Evolutionary conservation across 2,329 filamentous ascomycete genomes (phyloP), one percentile per base, ranked within the genome.

Genomic region (Fonsecaea multimorphosa): DNA sequence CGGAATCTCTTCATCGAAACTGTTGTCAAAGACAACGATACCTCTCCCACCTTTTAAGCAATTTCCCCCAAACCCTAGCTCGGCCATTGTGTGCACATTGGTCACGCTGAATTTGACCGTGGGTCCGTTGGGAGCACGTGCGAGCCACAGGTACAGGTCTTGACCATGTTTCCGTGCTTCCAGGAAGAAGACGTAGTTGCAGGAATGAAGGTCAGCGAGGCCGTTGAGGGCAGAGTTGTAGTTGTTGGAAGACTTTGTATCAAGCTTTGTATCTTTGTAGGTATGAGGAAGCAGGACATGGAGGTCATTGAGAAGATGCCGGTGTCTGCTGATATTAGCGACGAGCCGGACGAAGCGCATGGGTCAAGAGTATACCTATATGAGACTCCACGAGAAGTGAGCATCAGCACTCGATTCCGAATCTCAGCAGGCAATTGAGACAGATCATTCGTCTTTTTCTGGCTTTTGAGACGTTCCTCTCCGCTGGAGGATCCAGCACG

Each of bases 1-100:
- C 3, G 74, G 74, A 70, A 97, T 84, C 69, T 85, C 85, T 62
- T 96, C 88, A 75, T 97, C 88, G 79, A 99, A 99, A 19, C 88
- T 87, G 60, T 87, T 86, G 77, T 98, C 95, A 78, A 99, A 99
- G 38, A 92, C 95, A 63, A 99, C 87, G 44, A 99, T 84, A 1
- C 95, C 94, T 38, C 95, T 85, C 31, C 92, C 95, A 65, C 95
- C 95, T 80, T 97, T 97, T 68, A 98, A 83, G 77, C 93, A 97
- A 83, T 99, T 99, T 61, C 95, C 95, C 16, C 93, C 93, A 78
- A 99, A 98, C 75, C 97, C 92, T 38, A 99, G 84, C 78, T 99
- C 95, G 75, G 94, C 92, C 92, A 96, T 97, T 9, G 94, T 97
- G 81, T 97, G 93, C 75, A 97, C 85, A 76, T 79, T 91, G 71